These are phyloP conservation scores for Cladophialophora psammophila DNA, from an alignment of 2,329 filamentous ascomycete species.

Conservation along the genomic window DNA sequence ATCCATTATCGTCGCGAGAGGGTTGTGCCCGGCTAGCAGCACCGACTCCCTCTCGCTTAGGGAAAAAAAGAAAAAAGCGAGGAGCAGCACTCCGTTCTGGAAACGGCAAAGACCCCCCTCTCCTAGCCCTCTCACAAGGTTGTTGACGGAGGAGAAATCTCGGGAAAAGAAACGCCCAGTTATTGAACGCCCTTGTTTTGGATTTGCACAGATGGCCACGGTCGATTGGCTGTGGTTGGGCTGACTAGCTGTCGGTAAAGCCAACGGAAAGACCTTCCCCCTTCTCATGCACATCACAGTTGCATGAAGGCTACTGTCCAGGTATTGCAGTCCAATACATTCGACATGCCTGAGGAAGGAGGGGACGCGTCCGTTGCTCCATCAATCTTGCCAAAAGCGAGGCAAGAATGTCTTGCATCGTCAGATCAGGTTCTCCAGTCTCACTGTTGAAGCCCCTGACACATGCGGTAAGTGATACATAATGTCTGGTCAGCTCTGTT, in stretches of 20 bases:
- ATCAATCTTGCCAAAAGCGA: constrained; percentile 4
- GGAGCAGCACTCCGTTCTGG: constrained; percentile 21
- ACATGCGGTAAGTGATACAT: constrained; percentile 1
- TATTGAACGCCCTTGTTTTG: constrained; percentile 23
- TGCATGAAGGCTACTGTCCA: constrained; percentile 18
- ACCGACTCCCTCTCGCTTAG: constrained; percentile 23
- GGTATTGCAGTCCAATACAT: constrained; percentile 16
- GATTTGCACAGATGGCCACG: constrained; percentile 11
- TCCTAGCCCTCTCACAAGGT: constrained; percentile 14
- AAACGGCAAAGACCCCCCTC: constrained; percentile 16
- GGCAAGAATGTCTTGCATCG: constrained; percentile 27
- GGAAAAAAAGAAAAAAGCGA: neutral
- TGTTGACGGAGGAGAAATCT: constrained; percentile 14
- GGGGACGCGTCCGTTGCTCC: neutral
- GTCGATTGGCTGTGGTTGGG: constrained; percentile 26
- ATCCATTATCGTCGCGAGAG: constrained; percentile 1
- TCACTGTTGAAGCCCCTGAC: constrained; percentile 12
- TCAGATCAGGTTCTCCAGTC: constrained; percentile 17
- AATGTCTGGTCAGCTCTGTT: constrained; percentile 15
- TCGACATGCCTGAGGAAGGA: constrained; percentile 13
- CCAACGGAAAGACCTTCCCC: constrained; percentile 22
- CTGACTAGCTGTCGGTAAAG: constrained; percentile 26
- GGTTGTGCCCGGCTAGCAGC: constrained; percentile 7
- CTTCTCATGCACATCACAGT: constrained; percentile 36
- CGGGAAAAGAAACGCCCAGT: constrained; percentile 2